Evolutionary conservation across 352 stramenopile species (phyloP).

Genomic region (Thraustochytrium striatum): DNA sequence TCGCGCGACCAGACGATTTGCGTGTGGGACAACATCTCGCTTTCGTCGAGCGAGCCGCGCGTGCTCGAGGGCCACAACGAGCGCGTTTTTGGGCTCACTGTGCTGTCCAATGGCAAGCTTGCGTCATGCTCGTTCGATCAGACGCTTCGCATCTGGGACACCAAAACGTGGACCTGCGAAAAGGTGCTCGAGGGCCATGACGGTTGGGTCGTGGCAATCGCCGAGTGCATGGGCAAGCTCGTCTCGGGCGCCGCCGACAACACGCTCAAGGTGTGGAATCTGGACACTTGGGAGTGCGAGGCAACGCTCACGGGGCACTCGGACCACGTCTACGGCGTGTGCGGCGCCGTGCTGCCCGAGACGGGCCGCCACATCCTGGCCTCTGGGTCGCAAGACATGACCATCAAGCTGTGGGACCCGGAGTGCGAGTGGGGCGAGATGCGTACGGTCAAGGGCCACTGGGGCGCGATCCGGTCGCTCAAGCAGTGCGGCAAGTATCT

Average conservation of each 20-base stretch:
- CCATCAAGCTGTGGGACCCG: constrained; percentile 36
- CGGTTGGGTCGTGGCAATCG: constrained; percentile 42
- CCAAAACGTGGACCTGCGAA: constrained; percentile 10
- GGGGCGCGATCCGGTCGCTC: constrained; percentile 28
- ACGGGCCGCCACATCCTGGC: not conserved
- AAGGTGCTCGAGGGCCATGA: constrained; percentile 20
- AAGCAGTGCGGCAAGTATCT: constrained; percentile 35
- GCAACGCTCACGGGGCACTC: constrained; percentile 9
- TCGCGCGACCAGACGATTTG: constrained; percentile 35
- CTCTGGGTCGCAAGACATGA: constrained; percentile 24
- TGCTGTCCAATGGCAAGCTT: constrained; percentile 16
- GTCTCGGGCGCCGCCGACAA: constrained; percentile 39
- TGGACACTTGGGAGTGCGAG: constrained; percentile 25
- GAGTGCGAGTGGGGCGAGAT: not conserved
- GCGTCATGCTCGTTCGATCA: constrained; percentile 39
- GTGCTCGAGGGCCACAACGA: constrained; percentile 23
- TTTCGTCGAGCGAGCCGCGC: not conserved
- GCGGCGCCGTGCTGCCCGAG: not conserved
- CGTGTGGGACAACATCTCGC: constrained; percentile 1
- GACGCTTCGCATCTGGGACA: constrained; percentile 32
- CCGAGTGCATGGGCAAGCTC: not conserved
- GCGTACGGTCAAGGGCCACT: constrained; percentile 2
- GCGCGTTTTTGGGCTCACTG: constrained; percentile 27
- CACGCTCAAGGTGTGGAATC: constrained; percentile 36
- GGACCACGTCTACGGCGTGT: constrained; percentile 38